Conservation (phyloP, 2,329 filamentous ascomycete species). For the Venturiaceae sp. region DNA sequence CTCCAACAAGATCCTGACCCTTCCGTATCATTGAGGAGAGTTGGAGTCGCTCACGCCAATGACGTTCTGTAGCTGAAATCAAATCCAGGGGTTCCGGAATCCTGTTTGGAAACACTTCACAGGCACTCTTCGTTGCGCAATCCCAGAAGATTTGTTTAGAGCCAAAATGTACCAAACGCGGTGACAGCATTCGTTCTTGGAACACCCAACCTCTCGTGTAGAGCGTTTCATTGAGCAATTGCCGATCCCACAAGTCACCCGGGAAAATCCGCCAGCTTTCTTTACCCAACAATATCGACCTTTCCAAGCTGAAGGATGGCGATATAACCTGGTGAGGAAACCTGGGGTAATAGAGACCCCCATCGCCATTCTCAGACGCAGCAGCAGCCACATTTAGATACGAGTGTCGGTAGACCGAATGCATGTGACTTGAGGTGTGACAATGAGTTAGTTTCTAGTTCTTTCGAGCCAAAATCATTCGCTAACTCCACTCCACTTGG, state of each 20-base stretch:
- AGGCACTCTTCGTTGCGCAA: background rate
- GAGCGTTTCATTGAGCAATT: background rate
- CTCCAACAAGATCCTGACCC: background rate
- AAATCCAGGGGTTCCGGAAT: background rate
- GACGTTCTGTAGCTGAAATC: background rate
- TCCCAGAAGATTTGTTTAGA: constrained; percentile 2
- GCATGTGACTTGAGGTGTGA: background rate
- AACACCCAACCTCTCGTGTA: constrained; percentile 4
- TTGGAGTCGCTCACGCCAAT: background rate
- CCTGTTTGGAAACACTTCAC: background rate
- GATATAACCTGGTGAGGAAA: background rate
- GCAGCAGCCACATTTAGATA: constrained; percentile 1
- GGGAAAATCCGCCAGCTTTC: background rate
- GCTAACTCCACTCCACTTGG: no score
- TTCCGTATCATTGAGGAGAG: background rate
- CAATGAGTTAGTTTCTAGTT: background rate
- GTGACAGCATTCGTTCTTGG: constrained; percentile 6
- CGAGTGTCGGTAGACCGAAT: background rate
- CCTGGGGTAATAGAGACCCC: background rate
- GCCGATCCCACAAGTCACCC: background rate
- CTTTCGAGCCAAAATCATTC: no score
- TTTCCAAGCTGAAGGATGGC: background rate
- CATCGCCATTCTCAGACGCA: background rate
- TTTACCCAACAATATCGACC: background rate
- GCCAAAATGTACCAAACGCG: constrained; percentile 3